phyloP scores from a whole-genome alignment of 441 rosid species.

The Populus hybrid region DNA sequence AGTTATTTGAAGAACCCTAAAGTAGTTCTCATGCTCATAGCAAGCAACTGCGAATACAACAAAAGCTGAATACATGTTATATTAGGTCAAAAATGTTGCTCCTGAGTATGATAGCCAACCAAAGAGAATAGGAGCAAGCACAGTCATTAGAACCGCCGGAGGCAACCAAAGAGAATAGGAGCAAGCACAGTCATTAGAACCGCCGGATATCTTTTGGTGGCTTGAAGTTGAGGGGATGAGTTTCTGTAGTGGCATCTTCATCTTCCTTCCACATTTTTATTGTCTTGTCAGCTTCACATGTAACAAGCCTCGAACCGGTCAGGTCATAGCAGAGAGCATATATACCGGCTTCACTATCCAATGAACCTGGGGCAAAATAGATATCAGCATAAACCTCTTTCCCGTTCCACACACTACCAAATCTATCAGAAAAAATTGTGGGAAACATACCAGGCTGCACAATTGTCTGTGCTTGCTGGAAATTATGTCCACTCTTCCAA shows the following conservation, averaged over 20 bases:
- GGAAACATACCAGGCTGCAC: constrained; percentile 79
- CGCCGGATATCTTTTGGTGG: constrained; percentile 95
- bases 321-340: constrained; percentile 71
- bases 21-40: too few species aligned
- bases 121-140: too few species aligned
- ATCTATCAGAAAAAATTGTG: not conserved
- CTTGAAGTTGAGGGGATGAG: constrained; percentile 89
- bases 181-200: constrained; percentile 36
- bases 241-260: constrained; percentile 81
- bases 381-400: not conserved
- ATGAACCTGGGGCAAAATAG: constrained; percentile 38
- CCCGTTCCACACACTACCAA: not conserved
- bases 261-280: constrained; percentile 99
- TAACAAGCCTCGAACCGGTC: constrained; percentile 74
- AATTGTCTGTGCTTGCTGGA: constrained; percentile 90
- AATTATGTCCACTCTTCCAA: constrained; percentile 96
- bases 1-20: too few species aligned
- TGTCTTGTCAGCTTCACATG: constrained; percentile 95
- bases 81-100: too few species aligned
- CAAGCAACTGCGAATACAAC: too few species aligned
- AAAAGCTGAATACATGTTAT: too few species aligned
- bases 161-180: too few species aligned
- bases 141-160: too few species aligned
- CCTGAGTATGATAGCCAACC: too few species aligned
- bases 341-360: constrained; percentile 19